phyloP scores from a whole-genome alignment of 1,284 basidiomycete species.

The Trichosporon sp. region DNA sequence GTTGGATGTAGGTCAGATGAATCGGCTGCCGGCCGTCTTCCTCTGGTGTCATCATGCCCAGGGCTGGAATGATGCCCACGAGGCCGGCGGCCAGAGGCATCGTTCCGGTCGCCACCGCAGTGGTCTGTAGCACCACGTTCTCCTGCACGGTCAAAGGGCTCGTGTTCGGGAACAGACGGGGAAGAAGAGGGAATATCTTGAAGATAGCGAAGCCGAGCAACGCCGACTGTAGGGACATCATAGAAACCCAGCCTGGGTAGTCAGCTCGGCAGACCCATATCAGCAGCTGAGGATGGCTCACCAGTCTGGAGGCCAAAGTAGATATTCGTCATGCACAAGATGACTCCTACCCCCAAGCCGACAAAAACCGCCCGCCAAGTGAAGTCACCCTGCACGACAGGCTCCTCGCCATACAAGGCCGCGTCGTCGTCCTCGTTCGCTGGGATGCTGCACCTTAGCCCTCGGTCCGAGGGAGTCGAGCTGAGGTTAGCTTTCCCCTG shows the following conservation, averaged over 20 bases:
- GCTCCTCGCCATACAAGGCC: constrained; percentile 19
- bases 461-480: constrained; percentile 23
- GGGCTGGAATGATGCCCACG: constrained; percentile 88
- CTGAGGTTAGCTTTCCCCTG: constrained; percentile 20
- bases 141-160: constrained; percentile 73
- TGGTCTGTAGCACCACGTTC: constrained; percentile 90
- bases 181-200: constrained; percentile 57
- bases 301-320: constrained; percentile 51
- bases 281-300: constrained; percentile 11
- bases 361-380: constrained; percentile 45
- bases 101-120: constrained; percentile 76
- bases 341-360: constrained; percentile 45
- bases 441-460: constrained; percentile 19
- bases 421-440: constrained; percentile 21
- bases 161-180: constrained; percentile 44
- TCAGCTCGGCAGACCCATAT: not conserved
- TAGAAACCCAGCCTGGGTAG: constrained; percentile 50
- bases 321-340: constrained; percentile 50
- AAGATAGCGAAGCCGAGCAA: constrained; percentile 87
- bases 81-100: constrained; percentile 93
- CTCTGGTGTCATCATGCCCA: constrained; percentile 68
- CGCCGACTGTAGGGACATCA: constrained; percentile 92
- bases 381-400: constrained; percentile 39
- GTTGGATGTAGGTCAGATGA: constrained; percentile 63
- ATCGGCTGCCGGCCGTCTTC: constrained; percentile 74